phyloP scores from a whole-genome alignment of 768 basidiomycete genomes.

The Inosperma sp. region DNA sequence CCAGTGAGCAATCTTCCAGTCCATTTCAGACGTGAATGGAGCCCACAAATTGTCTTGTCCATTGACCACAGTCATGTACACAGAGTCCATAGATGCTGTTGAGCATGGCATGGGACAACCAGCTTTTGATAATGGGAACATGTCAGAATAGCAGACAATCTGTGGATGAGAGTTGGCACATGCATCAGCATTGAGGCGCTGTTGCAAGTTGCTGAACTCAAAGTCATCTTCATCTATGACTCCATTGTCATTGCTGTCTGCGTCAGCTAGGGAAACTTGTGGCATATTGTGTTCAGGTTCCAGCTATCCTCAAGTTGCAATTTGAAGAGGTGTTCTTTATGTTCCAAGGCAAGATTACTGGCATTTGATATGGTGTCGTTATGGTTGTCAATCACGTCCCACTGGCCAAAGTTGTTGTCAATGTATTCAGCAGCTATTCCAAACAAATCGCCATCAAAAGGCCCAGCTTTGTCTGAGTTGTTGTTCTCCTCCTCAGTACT shows the following conservation, averaged over 20 bases:
- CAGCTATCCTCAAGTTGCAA: not conserved
- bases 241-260: not conserved
- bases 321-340: not conserved
- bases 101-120: not conserved
- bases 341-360: too few species aligned
- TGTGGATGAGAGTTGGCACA: not conserved
- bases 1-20: slow-evolving; percentile 41
- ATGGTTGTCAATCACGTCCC: not conserved
- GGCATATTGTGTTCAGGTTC: not conserved
- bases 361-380: not conserved
- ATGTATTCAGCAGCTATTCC: not conserved
- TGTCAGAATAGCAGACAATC: not conserved
- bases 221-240: not conserved
- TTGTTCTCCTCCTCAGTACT: not conserved
- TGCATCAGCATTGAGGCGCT: not conserved
- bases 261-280: not conserved
- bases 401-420: not conserved
- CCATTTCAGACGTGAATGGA: slow-evolving; percentile 31
- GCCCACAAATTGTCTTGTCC: slow-evolving; percentile 17
- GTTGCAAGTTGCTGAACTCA: not conserved
- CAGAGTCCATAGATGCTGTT: not conserved
- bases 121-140: not conserved
- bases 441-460: not conserved
- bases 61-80: not conserved
- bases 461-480: not conserved